Conservation (phyloP, 768 basidiomycete genomes). For the Mycena capillaripes region DNA sequence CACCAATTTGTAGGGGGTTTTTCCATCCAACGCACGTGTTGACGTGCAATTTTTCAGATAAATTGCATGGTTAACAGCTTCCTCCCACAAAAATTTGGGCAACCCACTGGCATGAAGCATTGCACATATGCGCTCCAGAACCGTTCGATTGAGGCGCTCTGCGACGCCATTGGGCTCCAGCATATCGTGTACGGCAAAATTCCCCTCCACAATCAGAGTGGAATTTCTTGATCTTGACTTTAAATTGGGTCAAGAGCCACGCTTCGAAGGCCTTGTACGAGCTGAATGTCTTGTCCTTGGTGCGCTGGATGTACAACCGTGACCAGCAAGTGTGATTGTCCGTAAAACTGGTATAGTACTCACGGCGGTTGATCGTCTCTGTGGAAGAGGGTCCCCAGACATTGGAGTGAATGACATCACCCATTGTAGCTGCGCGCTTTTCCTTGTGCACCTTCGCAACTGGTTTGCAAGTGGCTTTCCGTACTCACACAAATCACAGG, state of each 20-base stretch:
- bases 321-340: slow-evolving; percentile 48
- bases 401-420: slow-evolving; percentile 50
- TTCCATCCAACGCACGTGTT: slow-evolving; percentile 38
- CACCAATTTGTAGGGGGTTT: slow-evolving; percentile 41
- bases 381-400: slow-evolving; percentile 51
- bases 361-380: slow-evolving; percentile 15
- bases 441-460: slow-evolving; percentile 39
- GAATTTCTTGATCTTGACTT: slow-evolving; percentile 43
- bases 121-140: slow-evolving; percentile 47
- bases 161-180: slow-evolving; percentile 56
- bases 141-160: slow-evolving; percentile 50
- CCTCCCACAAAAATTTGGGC: slow-evolving; percentile 50
- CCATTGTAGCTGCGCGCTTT: slow-evolving; percentile 37
- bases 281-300: slow-evolving; percentile 46
- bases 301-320: slow-evolving; percentile 40
- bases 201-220: slow-evolving; percentile 49
- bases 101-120: slow-evolving; percentile 45
- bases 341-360: slow-evolving; percentile 51
- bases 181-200: slow-evolving; percentile 43
- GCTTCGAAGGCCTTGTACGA: slow-evolving; percentile 44
- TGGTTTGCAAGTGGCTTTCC: slow-evolving; percentile 40
- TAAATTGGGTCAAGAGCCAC: slow-evolving; percentile 42
- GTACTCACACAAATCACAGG: slow-evolving; percentile 47
- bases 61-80: slow-evolving; percentile 42
- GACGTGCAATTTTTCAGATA: slow-evolving; percentile 28